Evolutionary conservation across 2,329 filamentous ascomycete genomes (phyloP).

Genomic region (Exophiala viscosa): DNA sequence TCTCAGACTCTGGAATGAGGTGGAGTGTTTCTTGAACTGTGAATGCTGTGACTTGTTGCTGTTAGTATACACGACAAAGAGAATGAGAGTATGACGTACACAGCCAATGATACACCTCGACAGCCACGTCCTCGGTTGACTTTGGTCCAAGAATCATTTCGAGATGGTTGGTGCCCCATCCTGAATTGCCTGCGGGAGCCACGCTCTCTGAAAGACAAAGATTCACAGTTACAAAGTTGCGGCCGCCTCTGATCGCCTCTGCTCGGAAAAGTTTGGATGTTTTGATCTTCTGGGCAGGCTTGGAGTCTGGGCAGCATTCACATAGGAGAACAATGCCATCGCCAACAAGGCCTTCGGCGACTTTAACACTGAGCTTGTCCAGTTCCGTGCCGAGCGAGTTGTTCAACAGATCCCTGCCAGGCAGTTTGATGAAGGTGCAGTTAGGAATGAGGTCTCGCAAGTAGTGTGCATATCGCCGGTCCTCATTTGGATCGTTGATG

Average conservation of each 20-base stretch:
- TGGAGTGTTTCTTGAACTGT: constrained; percentile 23
- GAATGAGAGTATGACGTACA: constrained; percentile 15
- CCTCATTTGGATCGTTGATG: constrained; percentile 20
- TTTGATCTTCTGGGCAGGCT: constrained; percentile 13
- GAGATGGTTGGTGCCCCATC: constrained; percentile 25
- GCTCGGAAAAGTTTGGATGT: constrained; percentile 11
- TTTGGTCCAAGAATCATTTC: constrained; percentile 16
- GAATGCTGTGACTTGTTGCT: constrained; percentile 21
- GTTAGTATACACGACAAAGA: not conserved
- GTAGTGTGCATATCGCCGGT: constrained; percentile 10
- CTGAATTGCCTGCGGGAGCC: not conserved
- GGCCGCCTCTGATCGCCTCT: constrained; percentile 18
- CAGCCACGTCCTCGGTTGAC: constrained; percentile 13
- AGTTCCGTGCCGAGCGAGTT: not conserved
- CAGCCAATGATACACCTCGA: constrained; percentile 23
- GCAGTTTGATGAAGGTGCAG: not conserved
- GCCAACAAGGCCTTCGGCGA: constrained; percentile 1
- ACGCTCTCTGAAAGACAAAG: constrained; percentile 7
- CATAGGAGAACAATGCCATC: constrained; percentile 12
- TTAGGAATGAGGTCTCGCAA: constrained; percentile 18
- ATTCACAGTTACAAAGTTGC: constrained; percentile 25
- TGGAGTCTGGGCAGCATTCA: constrained; percentile 8
- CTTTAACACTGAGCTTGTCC: constrained; percentile 1
- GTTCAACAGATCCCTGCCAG: not conserved
- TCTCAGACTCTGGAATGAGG: constrained; percentile 22